A percentile compares a stretch with the other conserved stretches of the same genome.
Conservation (phyloP, 371 early-diverging fungal genomes). For the Blakeslea trispora region DNA sequence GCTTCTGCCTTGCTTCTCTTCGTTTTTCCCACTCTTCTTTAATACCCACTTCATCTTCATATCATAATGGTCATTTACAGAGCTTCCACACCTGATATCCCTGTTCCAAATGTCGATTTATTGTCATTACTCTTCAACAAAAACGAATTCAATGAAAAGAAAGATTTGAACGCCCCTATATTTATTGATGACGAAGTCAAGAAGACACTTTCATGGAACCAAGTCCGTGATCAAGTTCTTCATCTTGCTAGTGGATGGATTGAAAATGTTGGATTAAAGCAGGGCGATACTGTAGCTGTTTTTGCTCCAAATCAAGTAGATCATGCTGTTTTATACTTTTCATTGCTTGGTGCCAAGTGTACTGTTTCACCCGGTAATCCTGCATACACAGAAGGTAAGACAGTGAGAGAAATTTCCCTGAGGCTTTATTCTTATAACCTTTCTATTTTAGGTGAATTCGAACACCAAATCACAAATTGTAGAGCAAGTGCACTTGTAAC, state of each 20-base stretch:
- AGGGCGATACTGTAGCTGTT: constrained; percentile 73
- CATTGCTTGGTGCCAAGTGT: constrained; percentile 43
- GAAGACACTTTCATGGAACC: constrained; percentile 58
- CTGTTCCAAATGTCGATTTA: constrained; percentile 67
- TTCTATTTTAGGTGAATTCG: constrained; percentile 18
- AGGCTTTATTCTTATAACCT: too few species aligned
- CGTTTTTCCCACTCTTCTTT: not conserved
- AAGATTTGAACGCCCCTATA: constrained; percentile 39
- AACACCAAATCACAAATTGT: constrained; percentile 22
- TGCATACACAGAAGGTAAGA: constrained; percentile 43
- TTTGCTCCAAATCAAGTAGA: constrained; percentile 69
- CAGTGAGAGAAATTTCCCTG: not conserved
- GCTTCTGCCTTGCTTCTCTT: not conserved
- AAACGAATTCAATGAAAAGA: constrained; percentile 37
- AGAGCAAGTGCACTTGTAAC: constrained; percentile 23
- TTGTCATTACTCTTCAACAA: constrained; percentile 61
- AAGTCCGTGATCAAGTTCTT: constrained; percentile 26
- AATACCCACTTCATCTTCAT: constrained; percentile 1
- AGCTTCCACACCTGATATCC: constrained; percentile 30
- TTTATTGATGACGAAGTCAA: constrained; percentile 65
- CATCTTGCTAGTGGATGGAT: constrained; percentile 27
- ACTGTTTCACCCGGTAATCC: constrained; percentile 48
- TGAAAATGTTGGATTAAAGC: constrained; percentile 58
- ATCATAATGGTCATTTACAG: constrained; percentile 35
- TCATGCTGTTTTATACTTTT: constrained; percentile 42